A percentile compares a stretch with the other conserved stretches of the same genome.
These are phyloP conservation scores for Aaosphaeria arxii DNA, from an alignment of 2,329 filamentous ascomycete genomes.

Conservation along the genomic window DNA sequence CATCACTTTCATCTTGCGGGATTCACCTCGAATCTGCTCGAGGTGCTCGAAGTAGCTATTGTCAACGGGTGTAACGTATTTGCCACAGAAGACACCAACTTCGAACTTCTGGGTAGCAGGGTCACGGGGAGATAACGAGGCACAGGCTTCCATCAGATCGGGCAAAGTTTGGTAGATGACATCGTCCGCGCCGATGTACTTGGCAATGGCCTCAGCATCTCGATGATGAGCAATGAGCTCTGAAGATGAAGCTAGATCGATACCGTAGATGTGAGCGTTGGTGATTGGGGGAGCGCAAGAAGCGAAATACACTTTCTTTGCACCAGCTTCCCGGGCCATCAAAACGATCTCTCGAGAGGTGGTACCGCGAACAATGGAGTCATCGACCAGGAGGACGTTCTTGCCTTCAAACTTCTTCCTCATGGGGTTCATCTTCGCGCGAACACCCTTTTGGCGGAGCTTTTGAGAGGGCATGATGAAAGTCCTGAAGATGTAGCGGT, in stretches of 20 bases:
- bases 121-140: conserved; percentile 63
- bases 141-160: conserved; percentile 77
- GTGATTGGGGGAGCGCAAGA: conserved; percentile 80
- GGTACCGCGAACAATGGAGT: conserved; percentile 84
- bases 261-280: conserved; percentile 83
- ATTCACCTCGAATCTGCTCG: conserved; percentile 68
- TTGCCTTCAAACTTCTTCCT: conserved; percentile 78
- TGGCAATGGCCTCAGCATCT: conserved; percentile 58
- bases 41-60: conserved; percentile 80
- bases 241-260: conserved; percentile 68
- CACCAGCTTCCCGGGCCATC: conserved; percentile 83
- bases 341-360: conserved; percentile 75
- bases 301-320: conserved; percentile 77
- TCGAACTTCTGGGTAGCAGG: conserved; percentile 68
- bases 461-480: conserved; percentile 85
- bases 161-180: conserved; percentile 75
- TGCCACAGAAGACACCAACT: conserved; percentile 86
- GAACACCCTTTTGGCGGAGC: conserved; percentile 77
- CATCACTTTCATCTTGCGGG: conserved; percentile 63
- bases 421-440: conserved; percentile 86
- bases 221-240: conserved; percentile 72
- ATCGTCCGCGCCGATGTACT: conserved; percentile 69
- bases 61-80: conserved; percentile 78
- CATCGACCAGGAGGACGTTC: conserved; percentile 81
- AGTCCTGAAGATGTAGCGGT: conserved; percentile 82